Evolutionary conservation across 805 yeast genomes (phyloP).

Genomic region (Saccharomycopsis vini): DNA sequence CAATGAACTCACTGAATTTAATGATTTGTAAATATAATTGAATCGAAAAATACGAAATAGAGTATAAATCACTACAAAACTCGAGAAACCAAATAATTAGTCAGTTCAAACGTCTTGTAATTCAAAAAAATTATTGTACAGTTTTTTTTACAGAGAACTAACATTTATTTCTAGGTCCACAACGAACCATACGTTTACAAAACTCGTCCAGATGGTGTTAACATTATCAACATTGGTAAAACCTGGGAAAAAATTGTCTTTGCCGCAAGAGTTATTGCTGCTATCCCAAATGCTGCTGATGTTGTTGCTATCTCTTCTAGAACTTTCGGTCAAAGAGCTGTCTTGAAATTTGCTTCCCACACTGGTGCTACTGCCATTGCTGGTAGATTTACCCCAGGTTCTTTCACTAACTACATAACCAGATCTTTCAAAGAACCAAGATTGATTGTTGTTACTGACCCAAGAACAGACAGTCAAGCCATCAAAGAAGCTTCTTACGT

Average conservation of each 20-base stretch:
- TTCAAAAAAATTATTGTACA: too few relatives aligned
- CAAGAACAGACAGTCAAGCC: slow-evolving; percentile 99
- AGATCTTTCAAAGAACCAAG: slow-evolving; percentile 99
- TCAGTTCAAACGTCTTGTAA: too few relatives aligned
- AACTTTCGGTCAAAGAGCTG: slow-evolving; percentile 99
- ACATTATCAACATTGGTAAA: slow-evolving; percentile 95
- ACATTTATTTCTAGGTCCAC: slow-evolving; percentile 55
- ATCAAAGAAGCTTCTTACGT: slow-evolving; percentile 99
- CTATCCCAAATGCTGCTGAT: slow-evolving; percentile 96
- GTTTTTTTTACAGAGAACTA: too few relatives aligned
- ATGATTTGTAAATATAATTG: too few relatives aligned
- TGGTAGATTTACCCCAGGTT: slow-evolving; percentile 99
- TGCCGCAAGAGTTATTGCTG: slow-evolving; percentile 99
- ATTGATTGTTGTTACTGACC: slow-evolving; percentile 97
- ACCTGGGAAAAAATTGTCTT: slow-evolving; percentile 99
- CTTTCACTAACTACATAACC: slow-evolving; percentile 99
- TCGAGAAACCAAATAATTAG: too few relatives aligned
- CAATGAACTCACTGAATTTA: too few relatives aligned
- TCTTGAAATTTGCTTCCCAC: slow-evolving; percentile 98
- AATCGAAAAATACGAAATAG: too few relatives aligned
- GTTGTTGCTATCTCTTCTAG: slow-evolving; percentile 98
- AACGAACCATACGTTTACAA: slow-evolving; percentile 94
- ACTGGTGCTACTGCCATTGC: slow-evolving; percentile 99
- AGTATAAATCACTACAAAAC: too few relatives aligned
- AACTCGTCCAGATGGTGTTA: slow-evolving; percentile 99